Conservation (phyloP, 768 basidiomycete genomes). For the Neoboletus brunneissimus region DNA sequence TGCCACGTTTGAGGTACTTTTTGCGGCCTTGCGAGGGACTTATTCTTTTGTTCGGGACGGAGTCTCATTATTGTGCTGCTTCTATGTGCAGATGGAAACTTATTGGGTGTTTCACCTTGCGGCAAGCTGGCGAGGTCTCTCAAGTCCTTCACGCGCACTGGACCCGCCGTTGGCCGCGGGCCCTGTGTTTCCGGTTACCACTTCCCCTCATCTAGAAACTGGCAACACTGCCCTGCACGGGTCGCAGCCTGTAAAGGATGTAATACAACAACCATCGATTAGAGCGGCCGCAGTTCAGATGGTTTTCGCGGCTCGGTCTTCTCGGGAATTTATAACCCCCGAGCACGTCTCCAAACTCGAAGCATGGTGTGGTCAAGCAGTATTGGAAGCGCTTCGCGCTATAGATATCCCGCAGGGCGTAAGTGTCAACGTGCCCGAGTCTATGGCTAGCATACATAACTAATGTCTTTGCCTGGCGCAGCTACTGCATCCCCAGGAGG, state of each 20-base stretch:
- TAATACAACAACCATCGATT: slow-evolving; percentile 38
- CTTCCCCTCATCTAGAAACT: slow-evolving; percentile 6
- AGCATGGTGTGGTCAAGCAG: slow-evolving; percentile 56
- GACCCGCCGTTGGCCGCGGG: slow-evolving; percentile 45
- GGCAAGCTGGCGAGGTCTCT: slow-evolving; percentile 54
- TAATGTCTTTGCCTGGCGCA: slow-evolving; percentile 26
- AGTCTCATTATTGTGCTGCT: neutral
- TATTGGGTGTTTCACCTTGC: slow-evolving; percentile 82
- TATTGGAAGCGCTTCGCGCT: slow-evolving; percentile 54
- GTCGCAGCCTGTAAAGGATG: neutral
- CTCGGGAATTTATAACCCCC: slow-evolving; percentile 74
- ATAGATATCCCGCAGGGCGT: slow-evolving; percentile 52
- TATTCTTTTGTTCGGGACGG: neutral
- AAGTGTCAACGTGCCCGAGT: slow-evolving; percentile 9
- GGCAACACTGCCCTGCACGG: slow-evolving; percentile 2
- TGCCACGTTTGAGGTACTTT: slow-evolving; percentile 64
- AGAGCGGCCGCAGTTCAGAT: slow-evolving; percentile 79
- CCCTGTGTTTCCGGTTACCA: slow-evolving; percentile 37
- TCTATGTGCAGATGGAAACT: slow-evolving; percentile 70
- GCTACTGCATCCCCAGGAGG: slow-evolving; percentile 52
- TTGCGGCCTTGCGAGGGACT: neutral
- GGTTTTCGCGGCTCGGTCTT: slow-evolving; percentile 75
- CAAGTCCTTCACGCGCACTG: slow-evolving; percentile 19
- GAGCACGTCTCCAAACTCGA: slow-evolving; percentile 58
- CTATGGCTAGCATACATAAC: neutral